Percentiles rank a stretch among this genome's conserved stretches.
Conservation (phyloP, 768 basidiomycete genomes). For the Kwoniella dejecticola region DNA sequence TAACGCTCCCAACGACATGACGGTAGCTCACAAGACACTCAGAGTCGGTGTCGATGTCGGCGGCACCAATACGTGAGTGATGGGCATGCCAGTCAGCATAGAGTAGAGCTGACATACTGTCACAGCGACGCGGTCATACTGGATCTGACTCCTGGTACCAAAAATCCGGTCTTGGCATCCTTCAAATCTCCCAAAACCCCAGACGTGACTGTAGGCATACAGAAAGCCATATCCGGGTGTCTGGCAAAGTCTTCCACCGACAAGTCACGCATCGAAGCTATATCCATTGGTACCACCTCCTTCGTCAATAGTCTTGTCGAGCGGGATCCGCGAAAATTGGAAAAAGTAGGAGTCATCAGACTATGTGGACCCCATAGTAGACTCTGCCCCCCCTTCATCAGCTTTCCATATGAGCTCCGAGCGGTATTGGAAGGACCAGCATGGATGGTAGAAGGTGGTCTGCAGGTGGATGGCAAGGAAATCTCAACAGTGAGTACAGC, state of each 20-base stretch:
- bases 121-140: constrained; percentile 57
- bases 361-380: constrained; percentile 65
- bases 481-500: constrained; percentile 42
- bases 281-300: constrained; percentile 69
- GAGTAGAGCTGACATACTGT: not conserved
- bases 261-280: constrained; percentile 58
- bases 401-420: constrained; percentile 59
- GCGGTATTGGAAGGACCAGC: constrained; percentile 54
- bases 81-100: not conserved
- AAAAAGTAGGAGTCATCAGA: constrained; percentile 67
- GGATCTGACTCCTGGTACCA: constrained; percentile 47
- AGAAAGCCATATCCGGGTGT: constrained; percentile 60
- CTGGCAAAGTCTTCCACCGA: constrained; percentile 57
- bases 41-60: constrained; percentile 41
- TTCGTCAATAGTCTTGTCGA: constrained; percentile 68
- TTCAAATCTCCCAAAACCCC: constrained; percentile 64
- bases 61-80: constrained; percentile 39
- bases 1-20: not conserved
- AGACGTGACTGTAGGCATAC: constrained; percentile 66
- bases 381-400: constrained; percentile 63
- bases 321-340: constrained; percentile 61
- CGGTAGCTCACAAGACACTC: constrained; percentile 13
- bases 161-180: constrained; percentile 42
- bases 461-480: constrained; percentile 55
- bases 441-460: constrained; percentile 58